Percentiles rank a stretch among this genome's conserved stretches.
Conservation (phyloP, 2,329 filamentous ascomycete species). For the Aspergillus carbonarius region DNA sequence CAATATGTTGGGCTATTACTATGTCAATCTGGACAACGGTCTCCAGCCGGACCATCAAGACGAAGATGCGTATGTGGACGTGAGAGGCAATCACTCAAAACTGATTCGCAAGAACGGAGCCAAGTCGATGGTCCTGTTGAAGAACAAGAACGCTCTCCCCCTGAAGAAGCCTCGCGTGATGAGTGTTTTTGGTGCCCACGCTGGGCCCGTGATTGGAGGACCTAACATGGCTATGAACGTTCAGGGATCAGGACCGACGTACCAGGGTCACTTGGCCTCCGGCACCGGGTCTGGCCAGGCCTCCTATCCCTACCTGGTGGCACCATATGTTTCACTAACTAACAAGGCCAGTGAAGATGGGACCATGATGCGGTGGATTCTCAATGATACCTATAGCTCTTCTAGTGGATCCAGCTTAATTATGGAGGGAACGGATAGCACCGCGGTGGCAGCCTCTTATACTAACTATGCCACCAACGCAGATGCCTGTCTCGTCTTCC, state of each 20-base stretch:
- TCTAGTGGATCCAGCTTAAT: slow-evolving; percentile 9
- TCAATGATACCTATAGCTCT: slow-evolving; percentile 17
- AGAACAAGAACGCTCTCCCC: slow-evolving; percentile 52
- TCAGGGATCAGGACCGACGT: slow-evolving; percentile 10
- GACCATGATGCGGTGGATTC: slow-evolving; percentile 21
- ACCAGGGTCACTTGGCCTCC: slow-evolving; percentile 16
- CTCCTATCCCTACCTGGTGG: slow-evolving; percentile 19
- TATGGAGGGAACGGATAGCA: neutral
- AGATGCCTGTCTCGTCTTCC: slow-evolving; percentile 53
- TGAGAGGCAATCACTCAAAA: slow-evolving; percentile 45
- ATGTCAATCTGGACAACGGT: slow-evolving; percentile 27
- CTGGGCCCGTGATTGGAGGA: neutral
- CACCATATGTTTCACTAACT: slow-evolving; percentile 15
- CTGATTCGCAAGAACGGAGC: slow-evolving; percentile 52
- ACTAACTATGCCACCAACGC: slow-evolving; percentile 60
- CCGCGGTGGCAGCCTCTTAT: neutral
- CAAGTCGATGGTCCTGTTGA: slow-evolving; percentile 57
- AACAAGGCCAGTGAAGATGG: slow-evolving; percentile 14
- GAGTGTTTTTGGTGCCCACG: slow-evolving; percentile 7
- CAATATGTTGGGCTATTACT: slow-evolving; percentile 49
- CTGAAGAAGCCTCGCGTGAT: slow-evolving; percentile 25
- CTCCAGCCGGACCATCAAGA: neutral
- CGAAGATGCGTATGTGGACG: slow-evolving; percentile 37
- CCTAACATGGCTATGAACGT: neutral
- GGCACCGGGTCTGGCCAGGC: slow-evolving; percentile 18